Evolutionary conservation across 768 basidiomycete genomes (phyloP).

Genomic region (Podaxis mareebaensis): DNA sequence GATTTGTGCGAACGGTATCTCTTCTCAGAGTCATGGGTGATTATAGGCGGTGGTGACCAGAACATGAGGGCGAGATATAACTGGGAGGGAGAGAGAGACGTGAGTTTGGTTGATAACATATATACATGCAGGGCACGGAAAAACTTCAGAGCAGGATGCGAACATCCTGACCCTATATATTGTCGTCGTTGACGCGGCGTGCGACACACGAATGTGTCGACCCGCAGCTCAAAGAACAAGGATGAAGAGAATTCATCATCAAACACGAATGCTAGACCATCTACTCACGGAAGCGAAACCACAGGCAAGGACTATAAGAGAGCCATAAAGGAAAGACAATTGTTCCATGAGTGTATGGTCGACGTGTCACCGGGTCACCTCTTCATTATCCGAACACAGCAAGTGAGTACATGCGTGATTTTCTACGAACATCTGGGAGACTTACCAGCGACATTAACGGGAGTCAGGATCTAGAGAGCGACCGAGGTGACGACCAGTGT

Average conservation of each 20-base stretch:
- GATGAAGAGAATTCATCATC: constrained; percentile 77
- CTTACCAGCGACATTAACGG: constrained; percentile 8
- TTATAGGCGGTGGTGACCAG: constrained; percentile 72
- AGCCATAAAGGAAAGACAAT: constrained; percentile 36
- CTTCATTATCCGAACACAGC: background rate
- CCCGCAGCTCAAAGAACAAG: constrained; percentile 91
- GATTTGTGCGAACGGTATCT: constrained; percentile 62
- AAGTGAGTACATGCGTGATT: background rate
- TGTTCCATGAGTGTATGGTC: constrained; percentile 11
- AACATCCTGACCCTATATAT: constrained; percentile 45
- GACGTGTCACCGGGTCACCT: constrained; percentile 16
- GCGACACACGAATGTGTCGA: constrained; percentile 33
- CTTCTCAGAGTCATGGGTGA: constrained; percentile 66
- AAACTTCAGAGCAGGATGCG: constrained; percentile 40
- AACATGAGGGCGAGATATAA: constrained; percentile 68
- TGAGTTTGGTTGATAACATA: constrained; percentile 2
- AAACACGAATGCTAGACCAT: background rate
- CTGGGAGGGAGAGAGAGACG: constrained; percentile 39
- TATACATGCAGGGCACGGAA: constrained; percentile 12
- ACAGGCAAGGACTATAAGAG: constrained; percentile 31
- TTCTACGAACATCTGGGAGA: background rate
- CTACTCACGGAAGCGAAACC: constrained; percentile 39
- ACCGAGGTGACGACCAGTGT: background rate
- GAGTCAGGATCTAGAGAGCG: background rate
- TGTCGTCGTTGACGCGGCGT: constrained; percentile 72